Percentiles rank a stretch among this genome's conserved stretches.
These are phyloP conservation scores for Candida krabiensis DNA, from an alignment of 805 yeast genomes.

Conservation along the genomic window DNA sequence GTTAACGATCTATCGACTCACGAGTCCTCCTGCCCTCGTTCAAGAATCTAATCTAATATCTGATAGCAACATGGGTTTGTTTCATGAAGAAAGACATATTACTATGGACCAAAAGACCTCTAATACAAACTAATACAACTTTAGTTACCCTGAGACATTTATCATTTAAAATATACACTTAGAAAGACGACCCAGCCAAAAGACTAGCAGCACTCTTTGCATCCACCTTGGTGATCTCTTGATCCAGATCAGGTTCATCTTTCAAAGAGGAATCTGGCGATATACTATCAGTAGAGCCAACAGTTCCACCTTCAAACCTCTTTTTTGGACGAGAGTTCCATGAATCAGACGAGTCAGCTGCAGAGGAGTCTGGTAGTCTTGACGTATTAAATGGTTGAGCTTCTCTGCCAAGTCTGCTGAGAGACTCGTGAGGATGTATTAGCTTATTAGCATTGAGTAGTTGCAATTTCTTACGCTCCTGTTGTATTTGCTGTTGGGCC, in stretches of 20 bases:
- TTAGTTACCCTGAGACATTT: too few relatives aligned
- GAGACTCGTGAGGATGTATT: conserved; percentile 34
- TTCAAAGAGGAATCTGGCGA: conserved; percentile 8
- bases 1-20: too few relatives aligned
- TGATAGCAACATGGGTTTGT: too few relatives aligned
- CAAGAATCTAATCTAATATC: too few relatives aligned
- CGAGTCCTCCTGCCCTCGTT: too few relatives aligned
- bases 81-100: too few relatives aligned
- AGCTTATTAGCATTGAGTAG: conserved; percentile 61
- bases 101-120: too few relatives aligned
- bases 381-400: conserved; percentile 39
- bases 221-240: conserved; percentile 51
- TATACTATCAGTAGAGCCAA: conserved; percentile 6
- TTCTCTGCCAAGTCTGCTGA: conserved; percentile 80
- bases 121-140: too few relatives aligned
- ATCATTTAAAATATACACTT: conserved; percentile 9
- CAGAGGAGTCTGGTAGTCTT: not conserved
- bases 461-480: conserved; percentile 76
- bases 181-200: conserved; percentile 75
- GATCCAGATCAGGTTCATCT: conserved; percentile 20
- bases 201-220: conserved; percentile 83
- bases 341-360: conserved; percentile 26
- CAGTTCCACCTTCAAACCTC: conserved; percentile 17
- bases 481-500: conserved; percentile 74
- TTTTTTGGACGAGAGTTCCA: conserved; percentile 36